phyloP scores from a whole-genome alignment of 768 basidiomycete species.

The Termitomyces sp. region DNA sequence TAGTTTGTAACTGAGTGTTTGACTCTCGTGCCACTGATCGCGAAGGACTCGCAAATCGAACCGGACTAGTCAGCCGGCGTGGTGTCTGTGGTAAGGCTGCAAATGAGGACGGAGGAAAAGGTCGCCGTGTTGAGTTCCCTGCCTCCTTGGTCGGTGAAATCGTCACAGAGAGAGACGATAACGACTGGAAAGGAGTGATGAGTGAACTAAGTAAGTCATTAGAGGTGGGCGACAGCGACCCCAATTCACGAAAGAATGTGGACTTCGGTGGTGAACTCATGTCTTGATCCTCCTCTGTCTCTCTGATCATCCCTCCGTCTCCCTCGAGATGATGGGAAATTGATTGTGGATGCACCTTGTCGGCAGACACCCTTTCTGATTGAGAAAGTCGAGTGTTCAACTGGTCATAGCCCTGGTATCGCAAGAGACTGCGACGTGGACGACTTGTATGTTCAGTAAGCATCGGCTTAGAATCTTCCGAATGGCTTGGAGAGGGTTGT shows the following conservation, averaged over 20 bases:
- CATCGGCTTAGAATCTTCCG: neutral
- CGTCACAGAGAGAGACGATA: neutral
- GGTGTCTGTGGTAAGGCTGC: constrained; percentile 17
- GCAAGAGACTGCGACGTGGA: neutral
- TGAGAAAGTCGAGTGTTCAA: neutral
- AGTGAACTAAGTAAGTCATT: constrained; percentile 34
- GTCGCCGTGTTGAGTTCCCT: neutral
- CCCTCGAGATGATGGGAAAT: neutral
- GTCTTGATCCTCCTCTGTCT: neutral
- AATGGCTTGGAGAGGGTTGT: neutral
- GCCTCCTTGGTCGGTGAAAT: neutral
- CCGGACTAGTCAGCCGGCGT: constrained; percentile 10
- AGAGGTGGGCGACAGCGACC: constrained; percentile 60
- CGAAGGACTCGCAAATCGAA: constrained; percentile 17
- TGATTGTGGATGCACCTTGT: neutral
- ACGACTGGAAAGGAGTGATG: constrained; percentile 18
- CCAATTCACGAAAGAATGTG: constrained; percentile 34
- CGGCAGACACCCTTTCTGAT: neutral
- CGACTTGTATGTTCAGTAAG: neutral
- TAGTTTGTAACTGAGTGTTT: constrained; percentile 23
- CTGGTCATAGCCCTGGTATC: neutral
- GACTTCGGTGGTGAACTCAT: constrained; percentile 6
- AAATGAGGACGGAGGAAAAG: constrained; percentile 12
- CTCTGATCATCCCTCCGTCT: neutral
- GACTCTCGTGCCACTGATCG: constrained; percentile 17